Evolutionary conservation across 1,139 yeast genomes (phyloP).

Genomic region (Debaryomyces coudertii): DNA sequence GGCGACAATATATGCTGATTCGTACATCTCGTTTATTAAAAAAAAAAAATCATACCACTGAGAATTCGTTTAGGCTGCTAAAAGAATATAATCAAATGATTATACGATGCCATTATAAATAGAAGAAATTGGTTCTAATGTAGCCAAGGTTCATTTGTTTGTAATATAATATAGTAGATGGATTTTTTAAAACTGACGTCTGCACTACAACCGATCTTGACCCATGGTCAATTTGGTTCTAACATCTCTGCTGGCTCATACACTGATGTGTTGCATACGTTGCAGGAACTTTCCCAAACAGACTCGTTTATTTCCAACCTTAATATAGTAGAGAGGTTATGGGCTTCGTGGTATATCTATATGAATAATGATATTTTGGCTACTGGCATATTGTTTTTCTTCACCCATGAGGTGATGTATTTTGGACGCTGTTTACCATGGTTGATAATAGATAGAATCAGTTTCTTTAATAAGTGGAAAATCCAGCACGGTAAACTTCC

Average conservation of each 20-base stretch:
- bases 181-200: conserved; percentile 15
- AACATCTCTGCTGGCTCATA: conserved; percentile 7
- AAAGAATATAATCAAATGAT: not conserved
- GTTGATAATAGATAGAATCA: conserved; percentile 75
- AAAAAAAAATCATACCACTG: conserved; percentile 4
- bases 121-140: not conserved
- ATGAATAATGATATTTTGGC: conserved; percentile 79
- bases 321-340: conserved; percentile 56
- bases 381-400: conserved; percentile 76
- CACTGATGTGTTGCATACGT: conserved; percentile 14
- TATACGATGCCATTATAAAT: not conserved
- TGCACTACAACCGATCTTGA: conserved; percentile 15
- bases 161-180: not conserved
- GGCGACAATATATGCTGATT: not conserved
- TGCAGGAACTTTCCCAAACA: conserved; percentile 11
- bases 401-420: conserved; percentile 77
- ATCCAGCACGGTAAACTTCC: conserved; percentile 83
- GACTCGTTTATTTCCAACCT: conserved; percentile 15
- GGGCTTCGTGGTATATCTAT: conserved; percentile 81
- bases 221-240: conserved; percentile 7
- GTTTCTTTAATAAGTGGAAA: conserved; percentile 76
- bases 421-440: conserved; percentile 87
- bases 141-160: not conserved
- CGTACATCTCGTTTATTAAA: conserved; percentile 1
- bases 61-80: not conserved